phyloP scores from a whole-genome alignment of 257 asterid species.

The Solanum raphanifolium region DNA sequence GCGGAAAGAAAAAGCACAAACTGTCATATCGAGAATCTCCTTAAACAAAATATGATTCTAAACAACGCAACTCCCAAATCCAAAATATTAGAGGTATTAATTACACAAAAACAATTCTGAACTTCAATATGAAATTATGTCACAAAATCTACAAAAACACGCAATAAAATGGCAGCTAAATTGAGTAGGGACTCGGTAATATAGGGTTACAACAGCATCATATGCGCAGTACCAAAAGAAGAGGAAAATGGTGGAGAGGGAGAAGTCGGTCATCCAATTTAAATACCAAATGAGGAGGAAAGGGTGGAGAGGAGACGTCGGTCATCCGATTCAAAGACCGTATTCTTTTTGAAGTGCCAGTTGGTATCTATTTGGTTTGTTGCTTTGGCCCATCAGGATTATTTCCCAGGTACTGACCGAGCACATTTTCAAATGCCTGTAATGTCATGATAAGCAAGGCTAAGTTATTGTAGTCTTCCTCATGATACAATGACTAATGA shows the following conservation, averaged over 20 bases:
- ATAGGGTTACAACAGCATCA: background rate
- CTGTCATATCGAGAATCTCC: background rate
- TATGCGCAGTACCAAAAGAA: background rate
- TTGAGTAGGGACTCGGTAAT: background rate
- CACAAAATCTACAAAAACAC: background rate
- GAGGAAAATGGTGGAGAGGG: background rate
- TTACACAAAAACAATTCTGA: background rate
- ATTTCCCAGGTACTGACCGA: conserved; percentile 57
- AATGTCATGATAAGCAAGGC: background rate
- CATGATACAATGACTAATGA: background rate
- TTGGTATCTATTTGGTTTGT: conserved; percentile 22
- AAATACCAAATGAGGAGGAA: background rate
- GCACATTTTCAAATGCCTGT: conserved; percentile 60
- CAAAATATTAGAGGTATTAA: background rate
- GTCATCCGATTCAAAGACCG: conserved; percentile 2
- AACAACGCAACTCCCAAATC: background rate
- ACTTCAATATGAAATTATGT: background rate
- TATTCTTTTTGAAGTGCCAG: conserved; percentile 1
- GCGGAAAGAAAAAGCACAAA: background rate
- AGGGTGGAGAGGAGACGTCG: background rate
- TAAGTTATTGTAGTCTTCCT: background rate
- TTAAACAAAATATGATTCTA: background rate
- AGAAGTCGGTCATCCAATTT: background rate
- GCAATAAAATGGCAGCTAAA: background rate
- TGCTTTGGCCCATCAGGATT: conserved; percentile 35